phyloP scores from a whole-genome alignment of 1,284 basidiomycete species.

The Phlebopus sp. region DNA sequence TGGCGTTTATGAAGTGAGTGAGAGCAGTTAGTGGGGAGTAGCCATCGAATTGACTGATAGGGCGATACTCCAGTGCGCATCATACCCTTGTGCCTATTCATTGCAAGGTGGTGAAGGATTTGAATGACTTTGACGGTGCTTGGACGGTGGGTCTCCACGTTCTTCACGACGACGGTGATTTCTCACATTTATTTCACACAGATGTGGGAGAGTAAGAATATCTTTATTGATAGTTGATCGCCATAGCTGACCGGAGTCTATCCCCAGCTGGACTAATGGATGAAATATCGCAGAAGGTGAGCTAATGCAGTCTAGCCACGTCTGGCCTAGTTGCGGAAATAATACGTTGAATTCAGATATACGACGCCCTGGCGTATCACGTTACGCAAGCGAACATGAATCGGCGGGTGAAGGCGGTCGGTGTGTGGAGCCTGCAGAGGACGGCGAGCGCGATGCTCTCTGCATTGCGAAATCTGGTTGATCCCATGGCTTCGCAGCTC shows the following conservation, averaged over 20 bases:
- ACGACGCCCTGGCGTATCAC: conserved; percentile 90
- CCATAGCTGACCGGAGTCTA: conserved; percentile 17
- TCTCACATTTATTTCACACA: conserved; percentile 30
- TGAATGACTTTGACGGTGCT: conserved; percentile 82
- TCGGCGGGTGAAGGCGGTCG: conserved; percentile 81
- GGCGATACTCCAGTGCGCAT: conserved; percentile 61
- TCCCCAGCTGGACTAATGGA: conserved; percentile 75
- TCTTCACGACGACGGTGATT: background rate
- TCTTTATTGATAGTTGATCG: background rate
- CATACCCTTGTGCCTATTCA: conserved; percentile 89
- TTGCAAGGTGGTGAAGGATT: conserved; percentile 78
- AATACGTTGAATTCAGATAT: conserved; percentile 48
- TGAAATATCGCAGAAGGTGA: conserved; percentile 73
- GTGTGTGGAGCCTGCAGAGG: conserved; percentile 78
- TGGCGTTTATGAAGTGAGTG: conserved; percentile 95
- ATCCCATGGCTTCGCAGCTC: conserved; percentile 49
- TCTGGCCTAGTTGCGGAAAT: background rate
- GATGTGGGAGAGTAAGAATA: conserved; percentile 80
- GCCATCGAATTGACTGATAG: conserved; percentile 13
- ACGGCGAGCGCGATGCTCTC: conserved; percentile 65
- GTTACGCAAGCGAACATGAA: conserved; percentile 87
- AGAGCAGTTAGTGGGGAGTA: background rate
- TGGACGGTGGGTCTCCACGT: conserved; percentile 71
- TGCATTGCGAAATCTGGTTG: conserved; percentile 56
- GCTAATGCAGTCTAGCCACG: conserved; percentile 6